Base-by-base conservation (phyloP, 2,329 filamentous ascomycete genomes). In the Sporothrix sp. region DNA sequence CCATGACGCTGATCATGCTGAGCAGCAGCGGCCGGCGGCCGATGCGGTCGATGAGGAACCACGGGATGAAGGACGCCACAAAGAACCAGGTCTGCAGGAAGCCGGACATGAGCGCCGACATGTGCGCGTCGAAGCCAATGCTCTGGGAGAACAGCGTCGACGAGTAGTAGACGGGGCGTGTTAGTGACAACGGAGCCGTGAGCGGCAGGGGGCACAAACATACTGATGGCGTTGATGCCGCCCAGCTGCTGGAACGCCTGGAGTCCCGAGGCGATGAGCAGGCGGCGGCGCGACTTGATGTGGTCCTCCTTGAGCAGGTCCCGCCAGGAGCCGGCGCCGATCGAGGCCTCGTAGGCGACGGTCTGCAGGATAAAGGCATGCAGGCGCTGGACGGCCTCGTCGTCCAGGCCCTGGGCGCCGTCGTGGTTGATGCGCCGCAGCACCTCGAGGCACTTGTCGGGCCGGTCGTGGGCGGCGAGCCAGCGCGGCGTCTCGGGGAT, bases 21-120 rank as follows among this genome's bases (percentile, higher is more conserved):
- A 87, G 32, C 74, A 81, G 58, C n/a, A 51, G 36, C 1, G 49
- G 49, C 5, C 82, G 82, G 48, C 84, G 75, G 36, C 83, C 84
- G 57, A 83, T 85, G 40, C 82, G 75, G 62, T 87, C 84, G 27
- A 84, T 79, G 8, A 57, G 28, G 20, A 53, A 45, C 45, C 51
- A 48, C 10, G 56, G 40, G 1, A 49, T 46, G 25, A 48, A 51
- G 1, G 54, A 51, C 0, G 54, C 52, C 3, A 56, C 28, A 27
- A 65, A 52, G 51, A 65, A 66, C 42, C 70, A 73, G 0, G 74
- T 75, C 0, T 75, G 71, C 14, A 80, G 63, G 0, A 80, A 62
- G 1, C 75, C 66, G 0, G 76, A 71, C 50, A 76, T 65, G 32
- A 54, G 42, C 27, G 46, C 50, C 30, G 43, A 40, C 40, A 56